These are phyloP conservation scores for Pulveroboletus sp. DNA, from an alignment of 768 basidiomycete species.

Conservation along the genomic window DNA sequence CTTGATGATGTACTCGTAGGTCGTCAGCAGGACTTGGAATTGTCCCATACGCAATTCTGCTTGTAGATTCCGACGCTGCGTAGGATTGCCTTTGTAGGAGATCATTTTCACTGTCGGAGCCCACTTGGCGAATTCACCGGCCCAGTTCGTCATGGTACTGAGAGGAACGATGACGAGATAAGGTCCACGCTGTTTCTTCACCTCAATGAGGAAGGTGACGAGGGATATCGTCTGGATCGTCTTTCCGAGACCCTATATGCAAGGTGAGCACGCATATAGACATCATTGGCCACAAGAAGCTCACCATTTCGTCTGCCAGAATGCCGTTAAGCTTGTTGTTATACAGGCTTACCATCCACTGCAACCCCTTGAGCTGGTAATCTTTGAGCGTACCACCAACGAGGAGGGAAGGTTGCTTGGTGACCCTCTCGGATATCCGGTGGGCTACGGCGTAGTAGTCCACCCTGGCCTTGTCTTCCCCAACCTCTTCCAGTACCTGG, in stretches of 20 bases:
- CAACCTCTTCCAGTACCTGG: slow-evolving; percentile 56
- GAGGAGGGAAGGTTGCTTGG: slow-evolving; percentile 67
- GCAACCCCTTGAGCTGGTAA: slow-evolving; percentile 90
- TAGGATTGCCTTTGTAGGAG: slow-evolving; percentile 90
- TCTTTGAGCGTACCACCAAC: slow-evolving; percentile 90
- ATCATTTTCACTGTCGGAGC: slow-evolving; percentile 77
- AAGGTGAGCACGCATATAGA: slow-evolving; percentile 9
- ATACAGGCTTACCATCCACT: slow-evolving; percentile 98
- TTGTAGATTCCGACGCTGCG: slow-evolving; percentile 75
- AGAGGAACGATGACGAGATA: slow-evolving; percentile 95
- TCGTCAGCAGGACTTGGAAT: slow-evolving; percentile 91
- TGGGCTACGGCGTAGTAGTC: slow-evolving; percentile 98
- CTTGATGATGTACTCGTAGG: slow-evolving; percentile 97
- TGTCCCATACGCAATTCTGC: slow-evolving; percentile 70
- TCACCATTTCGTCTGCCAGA: slow-evolving; percentile 89
- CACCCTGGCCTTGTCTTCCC: slow-evolving; percentile 66
- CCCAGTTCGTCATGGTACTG: slow-evolving; percentile 97
- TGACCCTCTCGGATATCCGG: slow-evolving; percentile 80
- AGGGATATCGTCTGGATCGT: slow-evolving; percentile 94
- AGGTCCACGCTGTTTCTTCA: slow-evolving; percentile 86
- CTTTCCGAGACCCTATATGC: slow-evolving; percentile 81
- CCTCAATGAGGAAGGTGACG: slow-evolving; percentile 91
- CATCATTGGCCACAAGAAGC: slow-evolving; percentile 14
- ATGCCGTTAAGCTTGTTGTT: slow-evolving; percentile 96
- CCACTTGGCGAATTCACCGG: slow-evolving; percentile 96